Conservation (phyloP, 148 eudicot species). For the Euryodendron excelsum region DNA sequence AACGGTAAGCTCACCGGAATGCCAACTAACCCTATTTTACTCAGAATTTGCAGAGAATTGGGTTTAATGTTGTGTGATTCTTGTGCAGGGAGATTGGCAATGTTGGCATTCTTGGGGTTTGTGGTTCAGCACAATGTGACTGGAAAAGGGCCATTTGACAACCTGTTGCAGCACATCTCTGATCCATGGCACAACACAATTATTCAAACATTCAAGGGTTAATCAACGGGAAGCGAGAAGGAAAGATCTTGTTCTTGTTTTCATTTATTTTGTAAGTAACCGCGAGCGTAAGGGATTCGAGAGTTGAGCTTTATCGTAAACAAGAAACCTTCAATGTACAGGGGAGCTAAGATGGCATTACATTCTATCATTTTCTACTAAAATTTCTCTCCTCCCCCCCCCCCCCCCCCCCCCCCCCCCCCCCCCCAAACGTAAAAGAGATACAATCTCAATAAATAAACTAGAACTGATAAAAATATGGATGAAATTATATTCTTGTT, state of each 20-base stretch:
- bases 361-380: no score
- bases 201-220: conserved; percentile 61
- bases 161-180: conserved; percentile 86
- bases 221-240: not conserved
- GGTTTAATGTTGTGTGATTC: not conserved
- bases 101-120: conserved; percentile 97
- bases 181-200: conserved; percentile 99
- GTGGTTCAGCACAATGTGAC: conserved; percentile 91
- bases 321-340: not conserved
- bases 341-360: not conserved
- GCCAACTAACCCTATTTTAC: no score
- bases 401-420: no score
- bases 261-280: not conserved
- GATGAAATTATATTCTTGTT: not conserved
- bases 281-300: not conserved
- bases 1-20: conserved; percentile 47
- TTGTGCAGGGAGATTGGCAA: conserved; percentile 89
- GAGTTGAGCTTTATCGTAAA: conserved; percentile 9
- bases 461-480: no score
- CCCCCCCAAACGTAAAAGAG: no score
- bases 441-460: no score
- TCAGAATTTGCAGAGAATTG: no score
- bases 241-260: conserved; percentile 2
- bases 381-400: no score
- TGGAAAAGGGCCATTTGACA: conserved; percentile 87